Evolutionary conservation across 2,329 filamentous ascomycete genomes (phyloP).

Genomic region (Penicillium vulpinum): DNA sequence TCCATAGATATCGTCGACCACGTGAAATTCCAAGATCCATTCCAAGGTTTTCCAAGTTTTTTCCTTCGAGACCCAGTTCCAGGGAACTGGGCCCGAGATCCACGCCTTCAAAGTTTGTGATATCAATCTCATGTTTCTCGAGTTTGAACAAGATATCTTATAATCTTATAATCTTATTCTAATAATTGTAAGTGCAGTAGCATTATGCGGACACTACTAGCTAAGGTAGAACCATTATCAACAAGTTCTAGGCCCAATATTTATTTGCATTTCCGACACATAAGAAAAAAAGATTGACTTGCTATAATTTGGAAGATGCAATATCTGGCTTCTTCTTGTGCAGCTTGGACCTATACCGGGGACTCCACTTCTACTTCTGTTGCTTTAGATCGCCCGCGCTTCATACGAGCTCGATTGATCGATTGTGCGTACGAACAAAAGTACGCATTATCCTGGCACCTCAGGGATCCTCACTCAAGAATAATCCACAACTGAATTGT

Average conservation of each 20-base stretch:
- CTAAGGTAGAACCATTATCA: too few relatives aligned
- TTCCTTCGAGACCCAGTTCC: constrained; percentile 3
- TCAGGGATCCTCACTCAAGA: neutral
- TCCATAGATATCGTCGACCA: neutral
- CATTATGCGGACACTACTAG: neutral
- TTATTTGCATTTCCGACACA: neutral
- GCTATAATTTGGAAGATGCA: neutral
- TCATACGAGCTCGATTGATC: neutral
- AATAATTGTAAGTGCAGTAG: neutral
- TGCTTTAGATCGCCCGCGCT: neutral
- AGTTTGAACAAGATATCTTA: neutral
- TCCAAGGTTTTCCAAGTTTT: too few relatives aligned
- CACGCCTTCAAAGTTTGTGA: constrained; percentile 15
- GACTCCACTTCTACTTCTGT: neutral
- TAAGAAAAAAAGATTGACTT: neutral
- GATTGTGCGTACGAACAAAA: neutral
- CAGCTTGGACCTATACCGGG: neutral
- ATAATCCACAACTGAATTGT: neutral
- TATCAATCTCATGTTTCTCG: neutral
- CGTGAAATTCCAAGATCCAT: constrained; percentile 5
- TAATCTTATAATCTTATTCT: too few relatives aligned
- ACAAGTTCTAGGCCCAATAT: neutral
- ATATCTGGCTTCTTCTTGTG: neutral
- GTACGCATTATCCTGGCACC: neutral
- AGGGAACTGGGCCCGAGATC: constrained; percentile 27